These are phyloP conservation scores for Digitaria exilis DNA, from an alignment of 202 grass and related monocot genomes.

Conservation along the genomic window DNA sequence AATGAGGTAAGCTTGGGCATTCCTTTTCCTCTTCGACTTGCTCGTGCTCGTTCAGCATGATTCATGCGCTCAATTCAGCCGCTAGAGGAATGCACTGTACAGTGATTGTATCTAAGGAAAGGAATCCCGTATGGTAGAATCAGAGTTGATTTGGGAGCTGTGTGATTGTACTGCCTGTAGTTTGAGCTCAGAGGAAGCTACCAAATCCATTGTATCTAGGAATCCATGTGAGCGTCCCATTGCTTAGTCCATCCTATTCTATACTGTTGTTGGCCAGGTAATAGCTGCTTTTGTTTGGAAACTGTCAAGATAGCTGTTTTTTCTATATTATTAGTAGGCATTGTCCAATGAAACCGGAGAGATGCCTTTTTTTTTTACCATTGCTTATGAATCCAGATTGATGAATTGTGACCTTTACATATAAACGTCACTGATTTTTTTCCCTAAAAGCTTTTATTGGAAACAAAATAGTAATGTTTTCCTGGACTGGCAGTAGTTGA, in stretches of 20 bases:
- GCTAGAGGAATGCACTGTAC: neutral
- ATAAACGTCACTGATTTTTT: neutral
- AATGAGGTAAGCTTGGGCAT: constrained; percentile 19
- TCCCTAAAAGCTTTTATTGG: neutral
- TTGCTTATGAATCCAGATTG: neutral
- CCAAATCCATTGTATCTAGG: neutral
- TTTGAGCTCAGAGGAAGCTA: neutral
- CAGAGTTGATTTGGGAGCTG: neutral
- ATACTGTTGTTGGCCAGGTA: neutral
- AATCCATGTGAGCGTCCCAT: neutral
- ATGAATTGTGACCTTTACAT: neutral
- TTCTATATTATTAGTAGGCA: neutral
- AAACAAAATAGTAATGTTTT: neutral
- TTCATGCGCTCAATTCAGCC: neutral
- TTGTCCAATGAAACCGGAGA: neutral
- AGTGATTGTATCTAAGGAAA: neutral
- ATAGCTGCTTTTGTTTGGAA: neutral
- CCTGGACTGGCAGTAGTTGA: neutral
- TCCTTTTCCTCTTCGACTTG: neutral
- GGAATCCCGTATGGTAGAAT: neutral
- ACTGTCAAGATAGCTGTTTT: neutral
- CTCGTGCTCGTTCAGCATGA: neutral
- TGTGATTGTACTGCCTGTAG: neutral
- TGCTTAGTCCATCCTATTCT: neutral
- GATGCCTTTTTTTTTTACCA: neutral